Evolutionary conservation across 2,329 filamentous ascomycete species (phyloP), one percentile per base, ranked within the genome.

Genomic region (Exophiala spinifera): DNA sequence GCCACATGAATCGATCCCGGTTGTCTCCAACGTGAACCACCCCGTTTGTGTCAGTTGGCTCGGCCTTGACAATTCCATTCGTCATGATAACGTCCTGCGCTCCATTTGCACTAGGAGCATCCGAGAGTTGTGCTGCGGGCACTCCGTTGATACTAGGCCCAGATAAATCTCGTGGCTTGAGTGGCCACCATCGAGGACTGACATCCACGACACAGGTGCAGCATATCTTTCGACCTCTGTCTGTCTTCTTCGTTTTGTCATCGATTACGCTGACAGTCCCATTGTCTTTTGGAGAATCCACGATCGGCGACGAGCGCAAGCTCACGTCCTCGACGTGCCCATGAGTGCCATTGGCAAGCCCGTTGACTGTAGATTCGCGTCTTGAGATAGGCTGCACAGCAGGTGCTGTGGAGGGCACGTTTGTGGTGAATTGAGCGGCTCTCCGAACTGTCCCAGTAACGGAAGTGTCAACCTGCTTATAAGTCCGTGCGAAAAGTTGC

Each of bases 381-480:
- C 84, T 76, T 63, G 79, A 76, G 21, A 70, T 66, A 55, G 72
- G 49, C 15, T 61, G 58, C n/a, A 61, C 53, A 10, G 57, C 62
- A 55, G 65, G 60, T 31, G 69, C 65, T 34, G 67, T 58, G 15
- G 67, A 63, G 20, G 68, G 47, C 57, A 70, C 64, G 62, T 74
- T 63, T 64, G 74, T 64, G 64, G 74, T 67, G 66, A 76, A 65
- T 68, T 94, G 80, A 55, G 89, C 94, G 19, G 94, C 92, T 72
- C 96, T 96, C 51, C 94, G 87, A 19, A 94, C 89, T 15, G 92
- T 96, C 23, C 94, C 94, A 2, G 91, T 96, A 63, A 96, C 75
- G 2, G 88, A 84, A 37, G 92, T 80, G 68, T 99, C 94, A 7
- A 94, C 92, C 72, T 97, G 92, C 71, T 99, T 99, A 76, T 90